Base-by-base conservation (phyloP, 2,329 filamentous ascomycete species). In the Harringtonia lauricola region DNA sequence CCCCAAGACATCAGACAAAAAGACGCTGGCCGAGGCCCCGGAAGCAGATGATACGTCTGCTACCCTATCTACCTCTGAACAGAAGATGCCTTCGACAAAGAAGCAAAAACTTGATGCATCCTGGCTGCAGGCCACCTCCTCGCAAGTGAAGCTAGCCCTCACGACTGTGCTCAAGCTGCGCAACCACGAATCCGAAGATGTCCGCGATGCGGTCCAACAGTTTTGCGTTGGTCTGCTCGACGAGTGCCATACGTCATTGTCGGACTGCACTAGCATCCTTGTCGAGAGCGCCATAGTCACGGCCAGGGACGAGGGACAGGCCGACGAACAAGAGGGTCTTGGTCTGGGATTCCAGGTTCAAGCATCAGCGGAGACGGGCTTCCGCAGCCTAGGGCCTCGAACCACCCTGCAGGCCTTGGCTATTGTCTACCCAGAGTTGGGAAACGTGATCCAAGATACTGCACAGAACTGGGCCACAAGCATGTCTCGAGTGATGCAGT, bases 61-160 rank as follows among this genome's bases (percentile, higher is more conserved):
- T 26, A 10, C 10, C 24, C 24, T 10, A 26, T 26, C 24, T 26
- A 6, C 24, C 6, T 26, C 14, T 8, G 29, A 19, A 42, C 33
- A n/a, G 51, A 59, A 3, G 50, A 55, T 4, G 54, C 13, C 19
- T n/a, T 8, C 39, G 14, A 14, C 38, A 3, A 35, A 4, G 2
- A 44, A 43, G 13, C 34, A 54, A 46, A 22, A 26, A 15, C 44
- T 58, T 43, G 59, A 58, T 36, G 53, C 60, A 8, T 56, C 70
- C 12, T 98, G 92, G 92, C 65, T 94, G 1, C 81, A 79, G 47
- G 87, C 85, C 8, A 95, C 90, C 2, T 68, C 79, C 3, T 71
- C 74, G 2, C 89, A 96, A 58, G 74, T 96, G 43, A 90, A 89
- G 57, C 71, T 92, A 42, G 89, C 88, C 1, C 66, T 98, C 15